phyloP scores from a whole-genome alignment of 345 rosid genomes.

The Salix caprea region DNA sequence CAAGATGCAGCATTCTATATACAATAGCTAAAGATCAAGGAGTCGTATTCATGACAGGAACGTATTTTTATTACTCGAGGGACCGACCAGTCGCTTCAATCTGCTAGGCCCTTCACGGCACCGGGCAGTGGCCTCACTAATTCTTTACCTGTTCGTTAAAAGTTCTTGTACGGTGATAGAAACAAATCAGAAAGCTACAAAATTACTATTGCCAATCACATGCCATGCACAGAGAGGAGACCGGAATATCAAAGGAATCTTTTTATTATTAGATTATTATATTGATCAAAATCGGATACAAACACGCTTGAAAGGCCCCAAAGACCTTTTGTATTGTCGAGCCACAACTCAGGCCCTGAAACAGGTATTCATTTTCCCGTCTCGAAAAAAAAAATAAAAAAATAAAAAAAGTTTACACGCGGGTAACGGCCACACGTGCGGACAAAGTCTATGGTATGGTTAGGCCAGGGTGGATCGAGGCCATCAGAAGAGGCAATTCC shows the following conservation, averaged over 20 bases:
- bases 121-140: conserved; percentile 10
- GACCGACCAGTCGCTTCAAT: conserved; percentile 30
- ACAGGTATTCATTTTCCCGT: conserved; percentile 23
- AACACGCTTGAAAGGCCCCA: conserved; percentile 47
- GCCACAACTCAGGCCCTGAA: conserved; percentile 29
- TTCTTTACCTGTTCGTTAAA: conserved; percentile 13
- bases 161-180: conserved; percentile 6
- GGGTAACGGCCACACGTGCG: conserved; percentile 33
- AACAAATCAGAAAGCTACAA: conserved; percentile 57
- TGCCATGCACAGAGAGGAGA: conserved; percentile 17
- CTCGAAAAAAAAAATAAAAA: not conserved
- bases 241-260: not conserved
- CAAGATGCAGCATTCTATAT: too few relatives aligned
- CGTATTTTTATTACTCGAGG: conserved; percentile 30
- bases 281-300: conserved; percentile 29
- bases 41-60: conserved; percentile 8
- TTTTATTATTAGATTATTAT: conserved; percentile 9
- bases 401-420: conserved; percentile 18
- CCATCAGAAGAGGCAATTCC: conserved; percentile 34
- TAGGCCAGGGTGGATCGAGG: conserved; percentile 29
- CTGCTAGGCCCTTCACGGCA: conserved; percentile 14
- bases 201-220: conserved; percentile 40
- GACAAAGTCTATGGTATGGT: conserved; percentile 4
- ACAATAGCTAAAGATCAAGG: not conserved
- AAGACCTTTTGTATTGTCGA: conserved; percentile 38